Conservation (phyloP, 306 rosid species). For the Sicyos baderoa region DNA sequence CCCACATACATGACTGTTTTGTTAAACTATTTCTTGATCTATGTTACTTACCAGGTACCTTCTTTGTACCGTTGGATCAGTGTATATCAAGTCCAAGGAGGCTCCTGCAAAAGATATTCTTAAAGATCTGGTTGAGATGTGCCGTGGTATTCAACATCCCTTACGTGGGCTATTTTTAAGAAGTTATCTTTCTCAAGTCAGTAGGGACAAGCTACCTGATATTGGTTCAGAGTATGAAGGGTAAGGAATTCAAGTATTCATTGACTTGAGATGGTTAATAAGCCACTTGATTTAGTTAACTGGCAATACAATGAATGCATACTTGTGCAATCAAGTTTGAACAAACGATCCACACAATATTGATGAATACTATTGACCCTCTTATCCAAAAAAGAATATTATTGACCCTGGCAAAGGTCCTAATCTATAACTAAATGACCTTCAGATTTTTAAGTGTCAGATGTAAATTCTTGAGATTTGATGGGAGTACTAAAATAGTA, state of each 20-base stretch:
- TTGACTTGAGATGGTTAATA: background rate
- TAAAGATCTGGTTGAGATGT: constrained; percentile 60
- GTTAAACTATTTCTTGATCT: background rate
- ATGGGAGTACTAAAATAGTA: background rate
- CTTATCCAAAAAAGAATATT: too few species aligned
- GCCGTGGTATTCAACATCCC: constrained; percentile 55
- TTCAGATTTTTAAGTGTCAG: background rate
- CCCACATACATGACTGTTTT: too few species aligned
- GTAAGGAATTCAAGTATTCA: constrained; percentile 26
- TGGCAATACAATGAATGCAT: background rate
- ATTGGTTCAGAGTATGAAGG: constrained; percentile 61
- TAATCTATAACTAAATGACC: constrained; percentile 3
- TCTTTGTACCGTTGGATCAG: constrained; percentile 55
- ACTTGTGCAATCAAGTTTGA: background rate
- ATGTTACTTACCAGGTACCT: constrained; percentile 32
- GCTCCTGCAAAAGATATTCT: constrained; percentile 57
- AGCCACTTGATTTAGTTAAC: background rate
- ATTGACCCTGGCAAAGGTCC: background rate
- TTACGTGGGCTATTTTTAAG: constrained; percentile 51
- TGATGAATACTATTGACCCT: background rate
- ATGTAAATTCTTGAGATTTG: constrained; percentile 2
- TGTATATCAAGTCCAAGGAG: constrained; percentile 53
- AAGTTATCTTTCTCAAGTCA: constrained; percentile 60
- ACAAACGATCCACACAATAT: background rate
- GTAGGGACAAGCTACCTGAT: constrained; percentile 54